Conservation (phyloP, 1,284 basidiomycete species). For the Moesziomyces globuligerus region DNA sequence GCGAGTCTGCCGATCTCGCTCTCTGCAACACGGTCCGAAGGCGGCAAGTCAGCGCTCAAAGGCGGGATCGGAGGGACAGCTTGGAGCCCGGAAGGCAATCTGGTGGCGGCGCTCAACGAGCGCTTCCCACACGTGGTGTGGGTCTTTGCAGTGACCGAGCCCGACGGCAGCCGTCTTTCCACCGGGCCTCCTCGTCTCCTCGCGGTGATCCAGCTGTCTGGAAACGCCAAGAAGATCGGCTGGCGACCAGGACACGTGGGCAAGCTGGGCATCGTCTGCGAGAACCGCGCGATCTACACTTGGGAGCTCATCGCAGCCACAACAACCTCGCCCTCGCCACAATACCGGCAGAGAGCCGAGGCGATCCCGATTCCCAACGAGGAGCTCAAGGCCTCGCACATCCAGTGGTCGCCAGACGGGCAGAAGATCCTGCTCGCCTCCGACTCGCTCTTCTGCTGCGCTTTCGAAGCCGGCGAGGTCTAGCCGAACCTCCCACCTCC, state of each 20-base stretch:
- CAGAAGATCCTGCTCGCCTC: conserved; percentile 79
- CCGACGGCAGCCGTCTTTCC: conserved; percentile 68
- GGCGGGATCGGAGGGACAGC: conserved; percentile 47
- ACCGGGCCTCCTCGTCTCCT: conserved; percentile 72
- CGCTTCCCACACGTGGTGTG: conserved; percentile 73
- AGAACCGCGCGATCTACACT: conserved; percentile 75
- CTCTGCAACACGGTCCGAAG: conserved; percentile 26
- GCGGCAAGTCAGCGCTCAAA: conserved; percentile 26
- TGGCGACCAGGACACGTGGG: conserved; percentile 81
- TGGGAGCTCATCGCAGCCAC: conserved; percentile 72
- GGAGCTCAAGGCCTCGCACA: conserved; percentile 70
- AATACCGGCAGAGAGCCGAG: conserved; percentile 41
- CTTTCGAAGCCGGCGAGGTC: conserved; percentile 43
- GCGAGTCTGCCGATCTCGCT: conserved; percentile 44
- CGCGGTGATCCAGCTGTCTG: conserved; percentile 75
- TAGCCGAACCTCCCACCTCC: neutral
- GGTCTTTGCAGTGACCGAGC: conserved; percentile 75
- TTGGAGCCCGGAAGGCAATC: conserved; percentile 50
- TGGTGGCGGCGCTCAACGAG: conserved; percentile 66
- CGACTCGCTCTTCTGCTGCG: conserved; percentile 81
- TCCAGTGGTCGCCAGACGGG: conserved; percentile 84
- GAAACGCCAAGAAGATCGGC: conserved; percentile 73
- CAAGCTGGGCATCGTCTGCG: conserved; percentile 77
- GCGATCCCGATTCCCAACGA: conserved; percentile 52
- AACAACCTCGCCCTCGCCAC: neutral